Percentiles rank a stretch among this genome's conserved stretches.
Evolutionary conservation across 345 rosid genomes (phyloP).

Genomic region (Rhodamnia argentea): DNA sequence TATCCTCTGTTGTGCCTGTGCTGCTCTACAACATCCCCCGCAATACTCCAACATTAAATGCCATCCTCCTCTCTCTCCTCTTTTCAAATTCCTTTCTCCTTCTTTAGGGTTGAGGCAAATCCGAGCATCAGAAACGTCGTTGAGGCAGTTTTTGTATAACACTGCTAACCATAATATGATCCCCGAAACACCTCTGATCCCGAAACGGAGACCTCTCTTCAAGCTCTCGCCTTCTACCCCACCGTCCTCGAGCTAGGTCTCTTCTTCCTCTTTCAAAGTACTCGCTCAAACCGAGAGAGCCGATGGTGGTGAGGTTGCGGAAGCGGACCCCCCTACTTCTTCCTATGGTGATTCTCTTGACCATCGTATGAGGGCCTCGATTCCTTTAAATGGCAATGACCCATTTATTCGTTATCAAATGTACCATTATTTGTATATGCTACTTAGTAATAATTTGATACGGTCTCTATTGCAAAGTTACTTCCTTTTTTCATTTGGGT

Average conservation of each 20-base stretch:
- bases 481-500: not conserved
- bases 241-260: not conserved
- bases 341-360: not conserved
- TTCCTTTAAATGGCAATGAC: not conserved
- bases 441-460: not conserved
- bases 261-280: constrained; percentile 2
- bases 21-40: no score
- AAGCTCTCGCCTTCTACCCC: constrained; percentile 5
- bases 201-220: not conserved
- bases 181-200: not conserved
- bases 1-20: no score
- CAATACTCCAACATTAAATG: no score
- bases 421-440: no score
- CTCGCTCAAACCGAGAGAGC: constrained; percentile 31
- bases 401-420: not conserved
- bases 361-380: not conserved
- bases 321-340: constrained; percentile 20
- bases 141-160: no score
- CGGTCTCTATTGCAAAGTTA: not conserved
- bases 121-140: no score
- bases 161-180: no score
- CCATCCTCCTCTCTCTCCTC: no score
- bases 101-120: no score
- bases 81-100: no score
- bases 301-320: constrained; percentile 24